A percentile compares a stretch with the other conserved stretches of the same genome.
These are phyloP conservation scores for Fibroporia radiculosa DNA, from an alignment of 768 basidiomycete genomes.

Conservation along the genomic window DNA sequence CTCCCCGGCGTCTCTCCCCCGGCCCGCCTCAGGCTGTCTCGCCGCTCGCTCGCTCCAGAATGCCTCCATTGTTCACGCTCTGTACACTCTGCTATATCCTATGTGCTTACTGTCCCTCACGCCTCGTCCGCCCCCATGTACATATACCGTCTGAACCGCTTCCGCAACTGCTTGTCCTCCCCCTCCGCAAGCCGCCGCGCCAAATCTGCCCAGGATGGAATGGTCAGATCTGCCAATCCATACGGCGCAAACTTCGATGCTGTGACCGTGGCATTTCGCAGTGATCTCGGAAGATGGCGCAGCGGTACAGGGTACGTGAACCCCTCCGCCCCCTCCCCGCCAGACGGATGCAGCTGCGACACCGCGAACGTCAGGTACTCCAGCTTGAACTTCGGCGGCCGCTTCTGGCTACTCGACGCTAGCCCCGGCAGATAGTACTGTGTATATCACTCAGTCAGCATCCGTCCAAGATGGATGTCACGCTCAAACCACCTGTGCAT, in stretches of 20 bases:
- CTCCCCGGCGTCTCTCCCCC: slow-evolving; percentile 1
- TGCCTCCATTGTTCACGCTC: slow-evolving; percentile 2
- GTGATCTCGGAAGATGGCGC: slow-evolving; percentile 42
- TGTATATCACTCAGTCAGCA: slow-evolving; percentile 1
- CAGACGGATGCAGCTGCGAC: slow-evolving; percentile 31
- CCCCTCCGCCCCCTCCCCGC: slow-evolving; percentile 16
- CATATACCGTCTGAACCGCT: slow-evolving; percentile 67
- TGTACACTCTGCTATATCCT: slow-evolving; percentile 5
- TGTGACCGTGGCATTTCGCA: slow-evolving; percentile 34
- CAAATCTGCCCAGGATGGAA: slow-evolving; percentile 63
- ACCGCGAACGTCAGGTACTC: slow-evolving; percentile 69
- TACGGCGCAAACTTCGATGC: slow-evolving; percentile 61
- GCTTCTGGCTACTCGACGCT: slow-evolving; percentile 38
- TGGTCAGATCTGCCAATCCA: slow-evolving; percentile 67
- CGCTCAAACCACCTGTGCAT: slow-evolving; percentile 57
- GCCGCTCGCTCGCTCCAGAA: slow-evolving; percentile 6
- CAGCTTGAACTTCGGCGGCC: slow-evolving; percentile 57
- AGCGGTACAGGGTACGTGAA: slow-evolving; percentile 48
- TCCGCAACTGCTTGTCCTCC: slow-evolving; percentile 47
- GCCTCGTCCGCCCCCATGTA: slow-evolving; percentile 38
- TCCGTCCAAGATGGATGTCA: neutral
- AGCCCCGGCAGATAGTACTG: slow-evolving; percentile 61
- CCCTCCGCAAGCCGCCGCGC: slow-evolving; percentile 52
- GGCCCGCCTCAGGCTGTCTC: slow-evolving; percentile 2
- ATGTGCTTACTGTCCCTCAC: slow-evolving; percentile 6